Percentiles rank a stretch among this genome's conserved stretches.
phyloP scores from a whole-genome alignment of 352 stramenopile species.

The Globisporangium cederbergense region DNA sequence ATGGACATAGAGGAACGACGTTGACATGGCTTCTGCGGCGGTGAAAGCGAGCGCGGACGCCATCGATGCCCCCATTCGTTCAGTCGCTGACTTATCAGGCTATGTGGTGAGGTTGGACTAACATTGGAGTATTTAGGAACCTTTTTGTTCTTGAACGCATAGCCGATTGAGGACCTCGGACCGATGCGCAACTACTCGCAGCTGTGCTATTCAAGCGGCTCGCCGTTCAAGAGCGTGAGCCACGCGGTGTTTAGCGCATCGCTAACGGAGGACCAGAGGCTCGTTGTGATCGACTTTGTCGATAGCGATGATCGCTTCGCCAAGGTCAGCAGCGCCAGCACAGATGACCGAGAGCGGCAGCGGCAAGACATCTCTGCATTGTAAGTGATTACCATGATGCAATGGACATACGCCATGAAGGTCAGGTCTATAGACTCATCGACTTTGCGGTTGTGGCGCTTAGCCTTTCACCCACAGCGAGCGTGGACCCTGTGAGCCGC shows the following conservation, averaged over 20 bases:
- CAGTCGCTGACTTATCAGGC: neutral
- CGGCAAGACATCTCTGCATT: neutral
- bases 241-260: slow-evolving; percentile 34
- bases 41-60: too few species aligned
- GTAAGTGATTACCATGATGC: neutral
- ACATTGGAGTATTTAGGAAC: neutral
- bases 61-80: too few species aligned
- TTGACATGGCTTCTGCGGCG: too few species aligned
- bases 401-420: neutral
- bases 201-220: slow-evolving; percentile 35
- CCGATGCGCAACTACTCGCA: slow-evolving; percentile 30
- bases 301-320: slow-evolving; percentile 39
- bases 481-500: slow-evolving; percentile 22
- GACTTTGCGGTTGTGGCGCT: neutral
- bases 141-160: neutral
- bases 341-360: neutral
- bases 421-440: too few species aligned
- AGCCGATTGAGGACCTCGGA: slow-evolving; percentile 29
- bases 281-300: slow-evolving; percentile 47
- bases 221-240: slow-evolving; percentile 28
- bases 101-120: neutral
- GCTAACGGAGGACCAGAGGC: slow-evolving; percentile 16
- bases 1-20: too few species aligned
- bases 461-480: neutral
- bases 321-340: slow-evolving; percentile 12